Evolutionary conservation across 441 rosid species (phyloP).

Genomic region (Aleurites moluccanus): DNA sequence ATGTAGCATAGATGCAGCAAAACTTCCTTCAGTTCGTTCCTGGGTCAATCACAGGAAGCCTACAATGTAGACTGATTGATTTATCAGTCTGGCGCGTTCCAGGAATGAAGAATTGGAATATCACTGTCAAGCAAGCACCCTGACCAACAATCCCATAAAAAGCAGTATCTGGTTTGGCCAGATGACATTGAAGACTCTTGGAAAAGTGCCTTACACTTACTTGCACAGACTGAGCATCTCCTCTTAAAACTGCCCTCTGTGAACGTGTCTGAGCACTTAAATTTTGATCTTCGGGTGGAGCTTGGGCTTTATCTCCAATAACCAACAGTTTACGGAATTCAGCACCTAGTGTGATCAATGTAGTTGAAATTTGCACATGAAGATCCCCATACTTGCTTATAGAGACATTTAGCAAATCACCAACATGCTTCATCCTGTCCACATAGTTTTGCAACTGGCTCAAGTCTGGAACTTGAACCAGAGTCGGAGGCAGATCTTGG

Average conservation of each 20-base stretch:
- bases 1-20: not conserved
- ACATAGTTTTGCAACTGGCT: constrained; percentile 81
- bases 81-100: constrained; percentile 80
- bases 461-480: constrained; percentile 79
- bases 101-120: constrained; percentile 90
- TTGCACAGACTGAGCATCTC: constrained; percentile 81
- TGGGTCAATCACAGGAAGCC: constrained; percentile 83
- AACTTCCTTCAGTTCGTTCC: constrained; percentile 46
- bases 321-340: constrained; percentile 73
- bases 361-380: constrained; percentile 75
- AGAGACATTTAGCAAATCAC: constrained; percentile 69
- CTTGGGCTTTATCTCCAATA: constrained; percentile 70
- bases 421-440: constrained; percentile 85
- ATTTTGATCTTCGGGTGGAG: constrained; percentile 64
- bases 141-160: constrained; percentile 81
- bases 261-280: constrained; percentile 73
- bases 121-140: constrained; percentile 76
- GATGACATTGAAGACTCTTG: constrained; percentile 85
- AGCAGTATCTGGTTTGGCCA: constrained; percentile 79
- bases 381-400: constrained; percentile 91
- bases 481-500: constrained; percentile 81
- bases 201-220: constrained; percentile 78
- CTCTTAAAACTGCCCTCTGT: constrained; percentile 68
- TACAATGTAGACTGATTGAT: constrained; percentile 85
- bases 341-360: constrained; percentile 76